Base-by-base conservation (phyloP, 306 rosid genomes). In the Citrullus colocynthis region DNA sequence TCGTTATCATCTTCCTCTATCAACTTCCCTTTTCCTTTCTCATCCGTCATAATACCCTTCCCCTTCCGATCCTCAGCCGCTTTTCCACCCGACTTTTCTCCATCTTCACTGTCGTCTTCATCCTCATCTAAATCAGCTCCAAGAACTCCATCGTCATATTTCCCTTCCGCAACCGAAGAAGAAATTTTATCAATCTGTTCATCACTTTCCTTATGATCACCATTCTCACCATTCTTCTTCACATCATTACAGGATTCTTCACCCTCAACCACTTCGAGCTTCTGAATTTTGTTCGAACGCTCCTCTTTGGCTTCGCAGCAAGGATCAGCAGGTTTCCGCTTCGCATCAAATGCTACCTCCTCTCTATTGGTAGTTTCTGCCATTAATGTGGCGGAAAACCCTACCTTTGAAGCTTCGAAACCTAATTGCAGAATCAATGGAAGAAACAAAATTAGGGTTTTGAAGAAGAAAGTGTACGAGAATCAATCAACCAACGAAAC, bases 21-120 rank as follows among this genome's bases (percentile, higher is more conserved):
- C 88, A 92, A 41, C 80, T 89, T 92, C 78, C 97, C 97, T 79
- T 94, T 94, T 3, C 98, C 96, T 85, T 94, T 94, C 74, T 83
- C 90, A 36, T 84, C 91, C 14, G 85, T 88, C 89, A 75, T 10
- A 74, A 88, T 79, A 73, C 88, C 91, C 36, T 95, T 92, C 12
- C 98, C 96, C 93, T 92, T 94, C 14, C 80, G 85, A 81, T 92
- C 95, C 83, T 63, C 84, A 71, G 77, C 85, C 36, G 44, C 79
- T 12, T 86, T 81, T 34, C 63, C 88, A 12, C 85, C 82, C 0
- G 87, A 82, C 17, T 88, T 82, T 20, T 83, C 91, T 0, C 37
- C 89, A 0, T 78, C 79, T 0, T 82, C 88, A 0, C 74, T 76
- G 0, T 82, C 87, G 0, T 73, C 85, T 0, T 84, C 85, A 6